phyloP scores from a whole-genome alignment of 495 filamentous ascomycete species.

The Xylona heveae region DNA sequence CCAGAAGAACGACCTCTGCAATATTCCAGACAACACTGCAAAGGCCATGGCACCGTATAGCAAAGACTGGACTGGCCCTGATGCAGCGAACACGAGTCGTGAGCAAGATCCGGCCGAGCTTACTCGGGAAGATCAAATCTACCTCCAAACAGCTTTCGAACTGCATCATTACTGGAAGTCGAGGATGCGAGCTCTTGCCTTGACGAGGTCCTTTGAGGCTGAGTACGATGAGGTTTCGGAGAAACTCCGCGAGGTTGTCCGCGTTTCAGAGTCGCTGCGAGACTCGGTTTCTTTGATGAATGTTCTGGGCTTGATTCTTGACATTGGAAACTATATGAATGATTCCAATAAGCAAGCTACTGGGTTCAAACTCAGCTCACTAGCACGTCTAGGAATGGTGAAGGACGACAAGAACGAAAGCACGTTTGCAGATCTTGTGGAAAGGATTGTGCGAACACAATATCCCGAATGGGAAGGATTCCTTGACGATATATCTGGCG shows the following conservation, averaged over 20 bases:
- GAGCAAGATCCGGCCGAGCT: conserved; percentile 80
- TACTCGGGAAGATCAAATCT: conserved; percentile 87
- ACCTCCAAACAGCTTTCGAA: conserved; percentile 80
- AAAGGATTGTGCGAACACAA: conserved; percentile 87
- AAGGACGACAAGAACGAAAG: conserved; percentile 98
- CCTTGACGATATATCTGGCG: conserved; percentile 62
- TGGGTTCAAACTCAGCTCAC: conserved; percentile 91
- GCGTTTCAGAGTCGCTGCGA: conserved; percentile 69
- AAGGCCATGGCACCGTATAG: conserved; percentile 90
- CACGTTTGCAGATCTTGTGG: conserved; percentile 89
- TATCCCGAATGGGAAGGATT: conserved; percentile 93
- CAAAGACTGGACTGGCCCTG: conserved; percentile 87
- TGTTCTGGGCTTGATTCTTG: conserved; percentile 83
- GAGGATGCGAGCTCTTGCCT: conserved; percentile 69
- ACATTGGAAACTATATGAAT: conserved; percentile 99
- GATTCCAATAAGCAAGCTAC: conserved; percentile 94
- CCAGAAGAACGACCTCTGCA: conserved; percentile 77
- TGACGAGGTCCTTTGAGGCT: conserved; percentile 67
- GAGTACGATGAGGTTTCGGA: conserved; percentile 82
- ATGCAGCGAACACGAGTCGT: conserved; percentile 53
- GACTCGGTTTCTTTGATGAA: conserved; percentile 88
- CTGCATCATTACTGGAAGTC: conserved; percentile 98
- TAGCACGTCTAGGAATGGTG: conserved; percentile 88
- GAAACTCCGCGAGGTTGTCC: conserved; percentile 63
- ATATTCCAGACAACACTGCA: conserved; percentile 68